Evolutionary conservation across 2,329 filamentous ascomycete genomes (phyloP).

Genomic region (Hypoxylon sp.): DNA sequence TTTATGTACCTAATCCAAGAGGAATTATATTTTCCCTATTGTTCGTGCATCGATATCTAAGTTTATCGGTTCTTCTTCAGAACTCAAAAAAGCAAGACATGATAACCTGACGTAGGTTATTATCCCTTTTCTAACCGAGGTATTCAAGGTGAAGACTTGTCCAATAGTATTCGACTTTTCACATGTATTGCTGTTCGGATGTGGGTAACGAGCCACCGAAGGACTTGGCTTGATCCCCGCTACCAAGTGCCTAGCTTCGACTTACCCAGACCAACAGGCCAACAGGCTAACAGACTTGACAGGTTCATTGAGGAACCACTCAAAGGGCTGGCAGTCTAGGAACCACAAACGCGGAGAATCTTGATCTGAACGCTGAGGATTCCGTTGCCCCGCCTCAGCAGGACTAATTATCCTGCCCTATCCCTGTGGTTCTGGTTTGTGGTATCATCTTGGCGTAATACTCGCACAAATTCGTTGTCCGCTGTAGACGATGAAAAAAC

Average conservation of each 20-base stretch:
- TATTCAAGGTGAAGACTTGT: conserved; percentile 7
- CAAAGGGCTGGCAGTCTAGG: conserved; percentile 11
- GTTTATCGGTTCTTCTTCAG: conserved; percentile 2
- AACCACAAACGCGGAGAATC: conserved; percentile 13
- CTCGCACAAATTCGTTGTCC: conserved; percentile 11
- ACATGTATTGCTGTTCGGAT: conserved; percentile 2
- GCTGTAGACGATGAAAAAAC: conserved; percentile 50
- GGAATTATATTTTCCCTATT: neutral
- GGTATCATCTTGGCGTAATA: neutral
- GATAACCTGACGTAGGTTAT: neutral
- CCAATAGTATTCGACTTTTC: conserved; percentile 14
- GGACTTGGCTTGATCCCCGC: conserved; percentile 4
- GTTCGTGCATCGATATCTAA: conserved; percentile 15
- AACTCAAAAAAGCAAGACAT: conserved; percentile 18
- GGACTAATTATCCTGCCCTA: neutral
- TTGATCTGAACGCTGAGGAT: neutral
- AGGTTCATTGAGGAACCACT: conserved; percentile 4
- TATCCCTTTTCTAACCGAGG: conserved; percentile 28
- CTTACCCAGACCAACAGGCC: conserved; percentile 4
- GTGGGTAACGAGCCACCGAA: conserved; percentile 9
- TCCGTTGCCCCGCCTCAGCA: neutral
- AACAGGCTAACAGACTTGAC: conserved; percentile 12
- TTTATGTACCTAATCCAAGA: no score
- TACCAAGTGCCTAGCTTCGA: conserved; percentile 9
- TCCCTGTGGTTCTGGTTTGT: conserved; percentile 1